These are phyloP conservation scores for Alternaria triticina DNA, from an alignment of 2,329 filamentous ascomycete species.

Conservation along the genomic window DNA sequence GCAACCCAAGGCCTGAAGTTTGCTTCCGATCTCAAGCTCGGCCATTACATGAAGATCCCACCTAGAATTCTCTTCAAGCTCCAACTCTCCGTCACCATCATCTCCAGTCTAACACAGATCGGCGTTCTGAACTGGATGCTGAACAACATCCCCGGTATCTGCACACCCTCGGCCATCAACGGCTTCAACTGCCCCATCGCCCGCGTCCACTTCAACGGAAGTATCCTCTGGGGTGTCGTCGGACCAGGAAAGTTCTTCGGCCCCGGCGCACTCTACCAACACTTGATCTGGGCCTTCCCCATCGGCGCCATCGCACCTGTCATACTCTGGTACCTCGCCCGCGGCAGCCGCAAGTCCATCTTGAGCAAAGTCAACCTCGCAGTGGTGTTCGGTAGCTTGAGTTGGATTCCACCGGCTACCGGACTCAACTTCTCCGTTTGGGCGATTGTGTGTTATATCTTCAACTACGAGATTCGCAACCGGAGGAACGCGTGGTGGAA, in stretches of 20 bases:
- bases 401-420: conserved; percentile 83
- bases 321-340: conserved; percentile 73
- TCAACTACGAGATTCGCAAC: conserved; percentile 77
- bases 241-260: conserved; percentile 85
- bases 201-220: conserved; percentile 87
- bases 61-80: conserved; percentile 80
- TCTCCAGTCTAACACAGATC: conserved; percentile 82
- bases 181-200: conserved; percentile 89
- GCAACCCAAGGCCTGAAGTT: conserved; percentile 91
- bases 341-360: conserved; percentile 63
- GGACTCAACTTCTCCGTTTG: conserved; percentile 89
- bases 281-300: conserved; percentile 81
- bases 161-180: conserved; percentile 79
- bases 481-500: conserved; percentile 80
- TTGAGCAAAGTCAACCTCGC: conserved; percentile 81
- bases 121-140: conserved; percentile 92
- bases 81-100: conserved; percentile 75
- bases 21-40: conserved; percentile 83
- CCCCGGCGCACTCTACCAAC: conserved; percentile 73
- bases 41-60: conserved; percentile 87
- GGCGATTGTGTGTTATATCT: conserved; percentile 83
- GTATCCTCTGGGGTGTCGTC: conserved; percentile 88
- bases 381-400: conserved; percentile 80
- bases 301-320: conserved; percentile 77
- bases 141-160: conserved; percentile 74